A percentile compares a stretch with the other conserved stretches of the same genome.
phyloP scores from a whole-genome alignment of 73 alveolate genomes.

The Halteria grandinella region DNA sequence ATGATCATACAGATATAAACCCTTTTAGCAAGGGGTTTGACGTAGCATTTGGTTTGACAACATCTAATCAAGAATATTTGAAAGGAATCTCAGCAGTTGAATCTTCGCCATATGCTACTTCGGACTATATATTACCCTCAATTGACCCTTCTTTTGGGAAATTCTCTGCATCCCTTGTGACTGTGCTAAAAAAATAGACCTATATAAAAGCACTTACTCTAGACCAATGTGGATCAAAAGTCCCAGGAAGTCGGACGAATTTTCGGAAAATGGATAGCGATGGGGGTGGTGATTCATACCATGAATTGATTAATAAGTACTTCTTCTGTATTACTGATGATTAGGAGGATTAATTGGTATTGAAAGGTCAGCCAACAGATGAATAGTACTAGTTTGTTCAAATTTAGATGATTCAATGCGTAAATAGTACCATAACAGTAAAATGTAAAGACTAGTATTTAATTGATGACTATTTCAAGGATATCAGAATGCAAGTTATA shows the following conservation, averaged over 20 bases:
- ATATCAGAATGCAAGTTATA: not conserved
- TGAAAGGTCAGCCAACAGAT: no score
- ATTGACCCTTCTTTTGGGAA: constrained; percentile 8
- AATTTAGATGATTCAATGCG: constrained; percentile 11
- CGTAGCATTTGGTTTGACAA: constrained; percentile 31
- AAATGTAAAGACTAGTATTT: not conserved
- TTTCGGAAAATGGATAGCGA: constrained; percentile 2
- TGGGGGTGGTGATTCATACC: no score
- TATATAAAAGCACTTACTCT: not conserved
- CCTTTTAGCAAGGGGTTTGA: constrained; percentile 26
- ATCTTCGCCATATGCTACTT: no score
- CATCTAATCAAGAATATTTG: no score
- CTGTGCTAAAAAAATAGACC: not conserved
- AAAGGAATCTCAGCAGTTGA: no score
- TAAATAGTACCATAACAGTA: constrained; percentile 1
- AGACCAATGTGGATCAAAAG: constrained; percentile 1
- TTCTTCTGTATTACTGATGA: not conserved
- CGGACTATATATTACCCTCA: no score
- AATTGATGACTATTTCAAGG: constrained; percentile 18
- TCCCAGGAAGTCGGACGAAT: not conserved
- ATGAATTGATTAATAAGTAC: no score
- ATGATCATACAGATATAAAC: not conserved
- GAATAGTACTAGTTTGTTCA: constrained; percentile 12
- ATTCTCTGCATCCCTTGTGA: constrained; percentile 4
- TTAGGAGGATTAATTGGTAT: no score